phyloP scores from a whole-genome alignment of 1,284 basidiomycete species.

The Cerrena zonata region DNA sequence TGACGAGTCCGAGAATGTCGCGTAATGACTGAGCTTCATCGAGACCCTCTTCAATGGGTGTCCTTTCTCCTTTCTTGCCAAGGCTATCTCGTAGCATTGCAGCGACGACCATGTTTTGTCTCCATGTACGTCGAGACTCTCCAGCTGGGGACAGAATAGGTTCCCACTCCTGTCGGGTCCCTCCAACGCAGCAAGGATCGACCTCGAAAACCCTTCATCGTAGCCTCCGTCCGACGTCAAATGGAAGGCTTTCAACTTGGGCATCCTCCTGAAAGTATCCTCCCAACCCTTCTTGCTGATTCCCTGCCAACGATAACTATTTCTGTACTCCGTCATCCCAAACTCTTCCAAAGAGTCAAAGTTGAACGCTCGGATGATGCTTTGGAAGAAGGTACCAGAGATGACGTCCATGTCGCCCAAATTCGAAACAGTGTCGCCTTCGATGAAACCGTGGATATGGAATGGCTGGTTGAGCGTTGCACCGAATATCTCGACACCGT shows the following conservation, averaged over 20 bases:
- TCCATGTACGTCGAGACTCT: conserved; percentile 22
- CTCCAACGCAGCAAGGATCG: conserved; percentile 24
- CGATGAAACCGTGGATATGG: conserved; percentile 22
- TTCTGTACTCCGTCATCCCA: conserved; percentile 23
- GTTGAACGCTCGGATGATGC: conserved; percentile 23
- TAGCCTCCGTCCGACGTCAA: conserved; percentile 23
- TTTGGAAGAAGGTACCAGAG: conserved; percentile 22
- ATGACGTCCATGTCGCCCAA: conserved; percentile 27
- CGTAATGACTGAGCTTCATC: conserved; percentile 25
- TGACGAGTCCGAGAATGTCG: conserved; percentile 26
- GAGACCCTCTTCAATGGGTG: conserved; percentile 24
- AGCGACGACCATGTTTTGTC: conserved; percentile 30
- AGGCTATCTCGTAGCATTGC: conserved; percentile 25
- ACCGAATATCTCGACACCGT: conserved; percentile 26
- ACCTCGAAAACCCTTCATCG: conserved; percentile 26
- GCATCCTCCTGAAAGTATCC: conserved; percentile 24
- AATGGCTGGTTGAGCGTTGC: conserved; percentile 19
- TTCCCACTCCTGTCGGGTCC: conserved; percentile 18
- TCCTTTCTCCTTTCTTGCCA: conserved; percentile 19
- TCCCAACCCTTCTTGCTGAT: conserved; percentile 23
- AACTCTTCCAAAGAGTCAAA: conserved; percentile 25
- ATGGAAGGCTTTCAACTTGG: conserved; percentile 23
- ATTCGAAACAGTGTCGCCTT: conserved; percentile 13
- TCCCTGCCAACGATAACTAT: conserved; percentile 21
- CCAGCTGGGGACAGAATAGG: conserved; percentile 22